Percentiles rank a stretch among this genome's conserved stretches.
Evolutionary conservation across 805 yeast species (phyloP).

Genomic region (Candida odintsovae): DNA sequence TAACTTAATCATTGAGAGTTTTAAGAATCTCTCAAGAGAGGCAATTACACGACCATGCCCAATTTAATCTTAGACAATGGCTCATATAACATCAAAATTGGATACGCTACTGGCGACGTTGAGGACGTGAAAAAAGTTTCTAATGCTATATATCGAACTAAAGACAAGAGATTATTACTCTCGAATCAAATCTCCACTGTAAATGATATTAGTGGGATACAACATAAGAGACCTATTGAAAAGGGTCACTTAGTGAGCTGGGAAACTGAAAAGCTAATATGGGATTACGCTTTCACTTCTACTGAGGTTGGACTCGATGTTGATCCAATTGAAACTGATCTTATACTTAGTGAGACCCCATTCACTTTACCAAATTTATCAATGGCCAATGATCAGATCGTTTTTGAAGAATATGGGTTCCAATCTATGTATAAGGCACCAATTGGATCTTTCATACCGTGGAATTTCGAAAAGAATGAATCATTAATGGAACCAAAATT

Average conservation of each 20-base stretch:
- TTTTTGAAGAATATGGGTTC: conserved; percentile 92
- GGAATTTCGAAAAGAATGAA: conserved; percentile 35
- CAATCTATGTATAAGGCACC: conserved; percentile 62
- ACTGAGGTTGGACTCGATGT: conserved; percentile 36
- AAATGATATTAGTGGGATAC: conserved; percentile 68
- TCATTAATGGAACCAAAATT: conserved; percentile 23
- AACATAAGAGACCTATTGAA: conserved; percentile 76
- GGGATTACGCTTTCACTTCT: conserved; percentile 62
- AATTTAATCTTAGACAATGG: conserved; percentile 83
- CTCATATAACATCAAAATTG: conserved; percentile 72
- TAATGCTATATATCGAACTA: conserved; percentile 69
- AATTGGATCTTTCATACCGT: conserved; percentile 56
- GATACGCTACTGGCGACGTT: conserved; percentile 32
- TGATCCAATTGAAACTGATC: conserved; percentile 44
- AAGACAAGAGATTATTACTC: conserved; percentile 65
- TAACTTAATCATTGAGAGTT: no score
- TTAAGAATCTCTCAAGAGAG: no score
- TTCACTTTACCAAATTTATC: conserved; percentile 77
- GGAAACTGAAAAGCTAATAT: conserved; percentile 82
- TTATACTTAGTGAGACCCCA: conserved; percentile 76
- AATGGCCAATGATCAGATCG: conserved; percentile 80
- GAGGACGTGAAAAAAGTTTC: conserved; percentile 45
- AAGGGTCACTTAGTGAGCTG: conserved; percentile 86
- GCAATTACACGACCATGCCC: not conserved
- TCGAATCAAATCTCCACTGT: conserved; percentile 65